Evolutionary conservation across 495 filamentous ascomycete genomes (phyloP).

Genomic region (Neurospora cerealis): DNA sequence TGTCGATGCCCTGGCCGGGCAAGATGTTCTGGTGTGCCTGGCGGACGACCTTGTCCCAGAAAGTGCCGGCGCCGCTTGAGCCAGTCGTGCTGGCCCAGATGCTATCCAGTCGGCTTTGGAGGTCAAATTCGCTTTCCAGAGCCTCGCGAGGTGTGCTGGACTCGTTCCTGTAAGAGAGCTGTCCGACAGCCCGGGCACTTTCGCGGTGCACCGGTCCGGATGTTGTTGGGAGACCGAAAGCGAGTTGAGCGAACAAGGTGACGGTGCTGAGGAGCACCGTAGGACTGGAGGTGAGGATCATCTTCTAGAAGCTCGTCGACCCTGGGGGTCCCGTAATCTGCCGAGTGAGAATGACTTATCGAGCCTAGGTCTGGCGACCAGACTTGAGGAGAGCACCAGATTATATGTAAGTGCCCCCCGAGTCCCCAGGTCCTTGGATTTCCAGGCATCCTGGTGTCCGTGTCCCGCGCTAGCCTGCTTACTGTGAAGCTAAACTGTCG

Average conservation of each 20-base stretch:
- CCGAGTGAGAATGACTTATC: background rate
- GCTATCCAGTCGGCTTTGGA: background rate
- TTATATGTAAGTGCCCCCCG: background rate
- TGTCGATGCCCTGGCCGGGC: background rate
- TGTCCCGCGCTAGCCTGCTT: background rate
- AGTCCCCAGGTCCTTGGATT: background rate
- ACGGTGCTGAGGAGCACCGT: background rate
- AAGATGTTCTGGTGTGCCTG: background rate
- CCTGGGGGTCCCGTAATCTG: background rate
- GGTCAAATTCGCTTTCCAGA: background rate
- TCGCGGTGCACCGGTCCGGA: background rate
- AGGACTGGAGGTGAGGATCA: background rate
- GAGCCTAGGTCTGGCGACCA: background rate
- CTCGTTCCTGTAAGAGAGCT: background rate
- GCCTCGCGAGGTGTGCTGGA: background rate
- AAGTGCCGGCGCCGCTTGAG: background rate
- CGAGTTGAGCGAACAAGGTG: background rate
- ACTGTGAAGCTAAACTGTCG: background rate
- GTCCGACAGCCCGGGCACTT: background rate
- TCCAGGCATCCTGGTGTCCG: background rate
- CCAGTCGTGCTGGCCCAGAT: background rate
- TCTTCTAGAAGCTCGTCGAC: background rate
- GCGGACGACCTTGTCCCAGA: background rate
- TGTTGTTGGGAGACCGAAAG: background rate
- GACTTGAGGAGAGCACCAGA: background rate